A percentile compares a stretch with the other conserved stretches of the same genome.
Conservation (phyloP, 1,284 basidiomycete species). For the Sanghuangporus baumii region DNA sequence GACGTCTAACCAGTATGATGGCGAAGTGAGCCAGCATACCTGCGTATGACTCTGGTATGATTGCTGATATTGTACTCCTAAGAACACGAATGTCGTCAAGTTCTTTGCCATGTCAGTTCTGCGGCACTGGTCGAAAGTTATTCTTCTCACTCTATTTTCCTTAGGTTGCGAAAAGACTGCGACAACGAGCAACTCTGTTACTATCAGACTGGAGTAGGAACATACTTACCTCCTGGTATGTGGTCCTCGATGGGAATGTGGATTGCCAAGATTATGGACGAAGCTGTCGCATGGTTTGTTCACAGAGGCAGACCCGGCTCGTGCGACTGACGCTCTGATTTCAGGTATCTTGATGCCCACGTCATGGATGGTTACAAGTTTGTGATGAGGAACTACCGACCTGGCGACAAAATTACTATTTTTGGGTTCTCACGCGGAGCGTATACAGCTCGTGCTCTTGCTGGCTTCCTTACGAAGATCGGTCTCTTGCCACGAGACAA, state of each 20-base stretch:
- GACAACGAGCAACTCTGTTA: constrained; percentile 54
- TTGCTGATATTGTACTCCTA: background rate
- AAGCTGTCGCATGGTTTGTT: constrained; percentile 55
- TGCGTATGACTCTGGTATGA: background rate
- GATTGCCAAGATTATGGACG: constrained; percentile 47
- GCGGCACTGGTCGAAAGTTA: background rate
- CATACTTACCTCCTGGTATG: constrained; percentile 47
- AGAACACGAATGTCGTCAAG: constrained; percentile 72
- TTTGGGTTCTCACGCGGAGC: constrained; percentile 75
- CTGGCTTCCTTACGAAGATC: constrained; percentile 56
- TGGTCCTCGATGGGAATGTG: constrained; percentile 45
- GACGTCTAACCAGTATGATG: constrained; percentile 44
- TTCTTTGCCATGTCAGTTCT: constrained; percentile 43
- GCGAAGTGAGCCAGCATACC: constrained; percentile 23
- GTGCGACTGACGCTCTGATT: background rate
- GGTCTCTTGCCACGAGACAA: constrained; percentile 58
- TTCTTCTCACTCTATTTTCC: background rate
- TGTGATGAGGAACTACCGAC: constrained; percentile 59
- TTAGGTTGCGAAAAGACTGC: constrained; percentile 49
- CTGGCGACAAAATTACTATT: constrained; percentile 56
- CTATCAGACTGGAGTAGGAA: constrained; percentile 68
- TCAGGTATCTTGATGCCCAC: constrained; percentile 56
- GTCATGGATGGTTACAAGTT: constrained; percentile 63
- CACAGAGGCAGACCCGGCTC: background rate
- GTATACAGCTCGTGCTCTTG: constrained; percentile 71